Evolutionary conservation across 805 yeast species (phyloP), one percentile per base, ranked within the genome.

Genomic region (Candida ponderosae): DNA sequence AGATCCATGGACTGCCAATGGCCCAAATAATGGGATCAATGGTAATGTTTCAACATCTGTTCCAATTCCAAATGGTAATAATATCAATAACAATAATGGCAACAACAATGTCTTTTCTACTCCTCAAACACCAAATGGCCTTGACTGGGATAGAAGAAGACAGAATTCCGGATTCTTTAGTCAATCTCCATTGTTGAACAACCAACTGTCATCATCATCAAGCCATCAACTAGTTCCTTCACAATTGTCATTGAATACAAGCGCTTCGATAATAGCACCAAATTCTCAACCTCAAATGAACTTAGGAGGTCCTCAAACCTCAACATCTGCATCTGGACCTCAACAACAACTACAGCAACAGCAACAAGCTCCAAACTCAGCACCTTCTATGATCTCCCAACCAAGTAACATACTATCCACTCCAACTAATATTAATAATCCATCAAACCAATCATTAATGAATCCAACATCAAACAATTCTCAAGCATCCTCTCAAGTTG

Each of bases 91-190:
- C 6, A 18, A 5, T n/a, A n/a, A 31, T 13, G 9, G 3, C 7
- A 7, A 4, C 17, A 24, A 4, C n/a, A 6, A 11, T 13, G 15
- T 5, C 28, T 24, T 24, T 16, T 60, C 68, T 5, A 59, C 57
- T 33, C 65, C 70, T 5, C 71, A 65, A 41, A 65, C 72, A 2
- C 68, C 73, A 7, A 45, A 38, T 29, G 60, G 60, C 3, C 45
- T 56, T 35, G 67, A 63, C 6, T 66, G 73, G 72, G 66, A 70
- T 42, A 65, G 76, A 48, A 65, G 78, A 60, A 65, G 79, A 62
- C 70, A 73, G 33, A 63, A 72, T 10, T 70, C 77, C 26, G 70
- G 72, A 14, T 74, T 74, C 50, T 74, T 73, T 43, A 50, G 39
- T 37, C 47, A 40, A 38, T 47, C 54, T 3, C 55, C 57, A 17